Base-by-base conservation (phyloP, 805 yeast species). In the Schwanniomyces occidentalis region DNA sequence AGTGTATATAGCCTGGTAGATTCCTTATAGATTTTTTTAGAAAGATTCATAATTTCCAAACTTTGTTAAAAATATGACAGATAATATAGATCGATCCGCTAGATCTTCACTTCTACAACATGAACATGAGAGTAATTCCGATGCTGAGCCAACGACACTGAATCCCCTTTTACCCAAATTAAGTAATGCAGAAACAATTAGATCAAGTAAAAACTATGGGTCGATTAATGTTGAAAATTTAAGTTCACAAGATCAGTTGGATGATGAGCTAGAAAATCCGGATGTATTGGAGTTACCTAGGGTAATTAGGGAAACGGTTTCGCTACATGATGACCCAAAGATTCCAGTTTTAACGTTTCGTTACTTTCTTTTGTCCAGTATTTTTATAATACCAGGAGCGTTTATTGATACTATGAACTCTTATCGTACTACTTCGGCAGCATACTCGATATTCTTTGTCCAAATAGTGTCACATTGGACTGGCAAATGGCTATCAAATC, bases 371-470 rank as follows among this genome's bases (percentile, higher is more conserved):
- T 46, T 62, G 3, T 42, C 65, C 5, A 40, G 55, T 8, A 22
- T 61, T 1, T 58, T 62, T 32, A 48, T 62, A 17, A 42, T 61
- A 9, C 68, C 68, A 6, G 68, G 67, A 6, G 68, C 68, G 1
- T 57, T 62, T 35, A 55, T 62, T n/a, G 63, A 55, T 28, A 61
- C 66, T 1, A 49, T 62, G 46, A 60, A 61, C 35, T 53, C 61
- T n/a, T 62, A 55, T 41, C 48, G 68, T 14, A 61, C 68, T 7
- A 61, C 67, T 1, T 58, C 65, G 4, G 76, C 76, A 1, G 70
- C 74, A 1, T 72, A 71, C 42, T 65, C 73, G 23, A 68, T 72
- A 15, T 57, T 71, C 30, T 69, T 71, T 47, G 77, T 71, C 8
- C 77, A 72, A 45, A 63, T 71, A 21, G 58, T 63, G 4, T 54